These are phyloP conservation scores for Medicago truncatula DNA, from an alignment of 306 rosid genomes.

Conservation along the genomic window DNA sequence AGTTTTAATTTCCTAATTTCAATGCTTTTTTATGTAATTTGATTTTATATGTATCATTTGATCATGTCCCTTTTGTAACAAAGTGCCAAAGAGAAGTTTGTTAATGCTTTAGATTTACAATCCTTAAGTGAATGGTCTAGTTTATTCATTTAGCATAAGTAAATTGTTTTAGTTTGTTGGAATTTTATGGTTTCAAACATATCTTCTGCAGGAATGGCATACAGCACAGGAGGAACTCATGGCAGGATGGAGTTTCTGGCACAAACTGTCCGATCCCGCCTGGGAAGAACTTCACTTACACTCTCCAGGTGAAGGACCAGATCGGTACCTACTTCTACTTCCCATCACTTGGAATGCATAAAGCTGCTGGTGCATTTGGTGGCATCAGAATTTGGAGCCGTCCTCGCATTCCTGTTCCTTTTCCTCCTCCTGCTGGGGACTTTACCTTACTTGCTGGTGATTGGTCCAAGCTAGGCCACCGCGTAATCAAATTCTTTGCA, in stretches of 20 bases:
- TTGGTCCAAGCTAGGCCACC: constrained; percentile 81
- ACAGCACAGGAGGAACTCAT: constrained; percentile 94
- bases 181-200: constrained; percentile 20
- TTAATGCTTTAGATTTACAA: not conserved
- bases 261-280: constrained; percentile 56
- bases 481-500: constrained; percentile 49
- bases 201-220: constrained; percentile 74
- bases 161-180: not conserved
- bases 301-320: constrained; percentile 56
- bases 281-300: constrained; percentile 54
- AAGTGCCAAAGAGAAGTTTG: constrained; percentile 1
- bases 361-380: constrained; percentile 58
- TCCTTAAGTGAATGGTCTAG: not conserved
- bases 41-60: constrained; percentile 11
- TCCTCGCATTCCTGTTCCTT: constrained; percentile 91
- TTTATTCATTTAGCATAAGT: constrained; percentile 2
- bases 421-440: constrained; percentile 90
- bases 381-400: constrained; percentile 87
- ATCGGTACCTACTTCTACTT: constrained; percentile 61
- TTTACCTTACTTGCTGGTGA: constrained; percentile 83
- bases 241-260: constrained; percentile 62
- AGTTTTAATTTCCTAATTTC: not conserved
- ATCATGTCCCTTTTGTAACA: constrained; percentile 16
- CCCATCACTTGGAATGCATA: constrained; percentile 59
- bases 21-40: not conserved